These are phyloP conservation scores for Scheffersomyces parashehatae DNA, from an alignment of 1,139 yeast species.

Conservation along the genomic window DNA sequence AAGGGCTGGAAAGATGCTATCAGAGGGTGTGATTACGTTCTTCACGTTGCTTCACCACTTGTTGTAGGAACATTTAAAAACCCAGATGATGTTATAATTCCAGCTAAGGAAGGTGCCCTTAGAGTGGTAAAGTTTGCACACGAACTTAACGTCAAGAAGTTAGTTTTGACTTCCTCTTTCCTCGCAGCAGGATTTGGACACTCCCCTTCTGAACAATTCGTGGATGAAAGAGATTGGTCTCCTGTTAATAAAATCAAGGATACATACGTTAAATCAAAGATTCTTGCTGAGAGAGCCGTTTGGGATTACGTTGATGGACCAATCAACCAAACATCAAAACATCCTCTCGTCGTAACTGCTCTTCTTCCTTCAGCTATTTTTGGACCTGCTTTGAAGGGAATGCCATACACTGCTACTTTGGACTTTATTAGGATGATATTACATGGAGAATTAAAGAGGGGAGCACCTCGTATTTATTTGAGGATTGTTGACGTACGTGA, in stretches of 20 bases:
- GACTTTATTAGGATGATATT: conserved; percentile 5
- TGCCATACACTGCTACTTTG: conserved; percentile 4
- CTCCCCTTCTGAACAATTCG: conserved; percentile 13
- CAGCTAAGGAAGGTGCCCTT: conserved; percentile 3
- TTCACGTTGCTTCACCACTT: conserved; percentile 15
- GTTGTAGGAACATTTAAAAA: conserved; percentile 10
- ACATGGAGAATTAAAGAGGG: neutral
- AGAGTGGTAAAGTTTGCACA: conserved; percentile 23
- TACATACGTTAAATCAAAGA: conserved; percentile 9
- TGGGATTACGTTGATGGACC: conserved; percentile 15
- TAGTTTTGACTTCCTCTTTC: conserved; percentile 8
- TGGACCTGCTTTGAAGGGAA: conserved; percentile 18
- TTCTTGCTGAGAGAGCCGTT: conserved; percentile 16
- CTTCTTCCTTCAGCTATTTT: conserved; percentile 25
- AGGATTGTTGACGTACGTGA: conserved; percentile 24
- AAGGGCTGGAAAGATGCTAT: conserved; percentile 19
- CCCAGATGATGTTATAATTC: conserved; percentile 6
- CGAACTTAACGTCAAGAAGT: conserved; percentile 9
- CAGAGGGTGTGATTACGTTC: conserved; percentile 18
- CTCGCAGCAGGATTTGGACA: conserved; percentile 8
- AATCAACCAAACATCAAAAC: neutral
- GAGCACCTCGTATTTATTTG: conserved; percentile 20
- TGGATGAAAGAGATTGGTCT: conserved; percentile 9
- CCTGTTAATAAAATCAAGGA: conserved; percentile 8
- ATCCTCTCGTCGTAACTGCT: conserved; percentile 9